Conservation (phyloP, 73 alveolate species). For the Loxodes magnus region DNA sequence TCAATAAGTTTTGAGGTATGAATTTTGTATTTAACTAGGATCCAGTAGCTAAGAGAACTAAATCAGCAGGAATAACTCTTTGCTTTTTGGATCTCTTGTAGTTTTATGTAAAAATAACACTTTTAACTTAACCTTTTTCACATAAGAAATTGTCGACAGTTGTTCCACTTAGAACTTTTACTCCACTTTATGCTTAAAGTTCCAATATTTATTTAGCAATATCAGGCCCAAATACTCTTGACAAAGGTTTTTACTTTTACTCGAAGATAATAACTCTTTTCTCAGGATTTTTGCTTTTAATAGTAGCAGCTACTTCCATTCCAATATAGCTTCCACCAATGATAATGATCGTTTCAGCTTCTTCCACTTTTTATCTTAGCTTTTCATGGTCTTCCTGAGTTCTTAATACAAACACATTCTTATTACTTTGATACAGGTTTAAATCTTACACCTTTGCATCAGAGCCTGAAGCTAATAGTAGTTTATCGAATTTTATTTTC, state of each 20-base stretch:
- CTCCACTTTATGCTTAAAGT: too few species aligned
- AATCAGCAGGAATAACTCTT: too few species aligned
- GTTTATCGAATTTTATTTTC: constrained; percentile 47
- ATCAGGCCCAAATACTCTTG: constrained; percentile 52
- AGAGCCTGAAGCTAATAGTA: constrained; percentile 77
- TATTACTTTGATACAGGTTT: too few species aligned
- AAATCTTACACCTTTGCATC: too few species aligned
- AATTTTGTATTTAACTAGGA: constrained; percentile 43
- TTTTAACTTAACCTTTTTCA: too few species aligned
- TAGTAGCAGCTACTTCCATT: constrained; percentile 56
- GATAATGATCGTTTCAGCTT: constrained; percentile 52
- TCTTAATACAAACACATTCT: too few species aligned
- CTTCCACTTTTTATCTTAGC: too few species aligned
- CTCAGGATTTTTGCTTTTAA: constrained; percentile 35
- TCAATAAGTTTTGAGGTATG: constrained; percentile 21
- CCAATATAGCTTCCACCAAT: constrained; percentile 81
- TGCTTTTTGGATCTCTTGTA: too few species aligned
- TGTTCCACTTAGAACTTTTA: too few species aligned
- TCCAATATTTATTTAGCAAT: constrained; percentile 52
- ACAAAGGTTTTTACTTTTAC: constrained; percentile 30
- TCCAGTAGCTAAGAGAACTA: constrained; percentile 77
- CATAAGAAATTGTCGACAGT: too few species aligned
- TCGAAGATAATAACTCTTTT: constrained; percentile 48
- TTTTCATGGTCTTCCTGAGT: too few species aligned
- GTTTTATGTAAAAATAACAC: too few species aligned